phyloP scores from a whole-genome alignment of 2,329 filamentous ascomycete genomes.

The Elsinoe ampelina region DNA sequence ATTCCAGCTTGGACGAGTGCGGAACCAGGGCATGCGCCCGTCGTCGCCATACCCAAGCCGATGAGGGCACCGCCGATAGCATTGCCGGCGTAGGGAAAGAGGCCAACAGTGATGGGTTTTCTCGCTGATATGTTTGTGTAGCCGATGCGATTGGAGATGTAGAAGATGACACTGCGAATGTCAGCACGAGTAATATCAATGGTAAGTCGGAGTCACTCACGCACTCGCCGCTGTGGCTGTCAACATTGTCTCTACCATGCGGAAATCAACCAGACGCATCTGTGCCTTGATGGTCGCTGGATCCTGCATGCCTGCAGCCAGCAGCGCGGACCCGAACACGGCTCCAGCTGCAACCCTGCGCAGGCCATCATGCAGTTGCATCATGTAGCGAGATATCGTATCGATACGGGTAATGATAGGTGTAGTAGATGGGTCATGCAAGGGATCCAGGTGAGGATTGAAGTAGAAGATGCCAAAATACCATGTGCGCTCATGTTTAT shows the following conservation, averaged over 20 bases:
- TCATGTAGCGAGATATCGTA: background rate
- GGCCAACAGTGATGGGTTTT: slow-evolving; percentile 42
- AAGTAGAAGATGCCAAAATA: background rate
- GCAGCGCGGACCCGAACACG: slow-evolving; percentile 53
- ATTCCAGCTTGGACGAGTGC: slow-evolving; percentile 52
- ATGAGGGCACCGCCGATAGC: slow-evolving; percentile 53
- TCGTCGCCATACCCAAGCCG: slow-evolving; percentile 57
- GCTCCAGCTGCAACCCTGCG: slow-evolving; percentile 33
- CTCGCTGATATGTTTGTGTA: slow-evolving; percentile 41
- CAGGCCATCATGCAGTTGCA: slow-evolving; percentile 1
- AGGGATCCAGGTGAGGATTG: background rate
- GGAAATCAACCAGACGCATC: slow-evolving; percentile 51
- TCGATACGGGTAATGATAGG: background rate
- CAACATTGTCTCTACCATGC: slow-evolving; percentile 58
- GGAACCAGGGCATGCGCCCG: slow-evolving; percentile 57
- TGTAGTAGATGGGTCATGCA: background rate
- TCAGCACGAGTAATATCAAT: too few species aligned
- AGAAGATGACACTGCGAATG: slow-evolving; percentile 16
- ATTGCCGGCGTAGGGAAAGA: slow-evolving; percentile 55
- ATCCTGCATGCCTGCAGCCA: slow-evolving; percentile 49
- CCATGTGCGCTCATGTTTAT: slow-evolving; percentile 1
- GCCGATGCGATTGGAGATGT: slow-evolving; percentile 36
- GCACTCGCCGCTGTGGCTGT: slow-evolving; percentile 53
- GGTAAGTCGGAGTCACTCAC: too few species aligned
- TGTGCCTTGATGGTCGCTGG: slow-evolving; percentile 53